A percentile compares a stretch with the other conserved stretches of the same genome.
Conservation (phyloP, 805 yeast genomes). For the Candida glaebosa region DNA sequence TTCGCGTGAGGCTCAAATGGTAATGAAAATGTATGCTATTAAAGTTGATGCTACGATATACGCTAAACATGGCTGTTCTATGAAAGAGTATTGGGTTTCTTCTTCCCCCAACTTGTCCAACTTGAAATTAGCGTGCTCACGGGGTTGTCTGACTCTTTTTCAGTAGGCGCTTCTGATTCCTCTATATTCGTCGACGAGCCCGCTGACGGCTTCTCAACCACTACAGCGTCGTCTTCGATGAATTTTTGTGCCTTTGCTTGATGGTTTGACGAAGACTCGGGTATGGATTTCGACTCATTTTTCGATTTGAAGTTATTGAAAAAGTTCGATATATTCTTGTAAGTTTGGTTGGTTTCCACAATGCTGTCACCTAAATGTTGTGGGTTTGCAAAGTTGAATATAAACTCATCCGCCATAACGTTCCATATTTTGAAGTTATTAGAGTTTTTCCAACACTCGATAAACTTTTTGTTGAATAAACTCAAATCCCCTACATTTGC, state of each 20-base stretch:
- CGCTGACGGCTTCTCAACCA: background rate
- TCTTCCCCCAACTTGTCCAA: conserved; percentile 3
- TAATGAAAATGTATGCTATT: too few relatives aligned
- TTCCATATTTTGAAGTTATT: conserved; percentile 40
- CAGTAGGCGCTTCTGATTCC: background rate
- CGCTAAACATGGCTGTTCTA: too few relatives aligned
- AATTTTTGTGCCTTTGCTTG: conserved; percentile 21
- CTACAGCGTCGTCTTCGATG: conserved; percentile 10
- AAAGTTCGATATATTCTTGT: conserved; percentile 18
- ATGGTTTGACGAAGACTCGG: conserved; percentile 8
- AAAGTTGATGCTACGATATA: too few relatives aligned
- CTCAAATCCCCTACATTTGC: conserved; percentile 6
- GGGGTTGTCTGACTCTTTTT: background rate
- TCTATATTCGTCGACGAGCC: too few relatives aligned
- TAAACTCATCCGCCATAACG: conserved; percentile 38
- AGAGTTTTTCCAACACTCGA: conserved; percentile 30
- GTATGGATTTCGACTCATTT: background rate
- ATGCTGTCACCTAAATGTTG: conserved; percentile 25
- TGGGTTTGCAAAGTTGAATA: conserved; percentile 42
- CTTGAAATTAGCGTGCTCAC: background rate
- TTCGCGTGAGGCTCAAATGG: background rate
- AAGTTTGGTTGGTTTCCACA: conserved; percentile 5
- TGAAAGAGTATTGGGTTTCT: background rate
- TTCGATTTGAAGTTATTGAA: conserved; percentile 21
- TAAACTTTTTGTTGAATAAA: conserved; percentile 29